Evolutionary conservation across 805 yeast species (phyloP), one percentile per base, ranked within the genome.

Genomic region (Yamadazyma paraphyllophila): DNA sequence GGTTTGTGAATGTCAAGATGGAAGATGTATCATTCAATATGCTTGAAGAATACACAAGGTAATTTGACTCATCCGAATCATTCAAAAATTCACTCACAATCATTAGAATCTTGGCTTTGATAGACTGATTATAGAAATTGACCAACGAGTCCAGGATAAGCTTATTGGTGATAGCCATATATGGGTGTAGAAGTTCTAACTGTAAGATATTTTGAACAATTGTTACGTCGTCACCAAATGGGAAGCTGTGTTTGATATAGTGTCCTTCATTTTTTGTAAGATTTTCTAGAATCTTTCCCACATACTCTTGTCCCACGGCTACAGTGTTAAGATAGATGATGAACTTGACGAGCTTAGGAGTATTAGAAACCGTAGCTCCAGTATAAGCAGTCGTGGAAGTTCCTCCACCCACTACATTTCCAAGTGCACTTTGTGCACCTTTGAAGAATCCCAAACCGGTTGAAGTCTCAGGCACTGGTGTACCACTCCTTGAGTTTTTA

Each of bases 311-410:
- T 17, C 86, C 82, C 36, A 83, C 66, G 9, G 84, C 80, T 4
- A 90, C 69, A 1, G 95, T 83, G 63, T 92, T 91, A 48, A 90
- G 67, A 47, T 84, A 78, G 1, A 87, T 67, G 34, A 89, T 66
- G 58, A 81, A 90, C 12, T 77, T 78, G 27, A 80, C 74, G 12
- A 87, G 61, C 46, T 78, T 74, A 3, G 74, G 66, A 39, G 66
- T 63, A 46, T 68, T 71, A 7, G 77, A 75, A n/a, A 60, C 41
- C 2, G 41, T 20, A 4, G 41, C n/a, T 9, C 27, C 16, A 41
- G 46, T 9, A 29, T 43, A 7, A 51, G 43, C 39, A 14, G 52
- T 44, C 2, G 61, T 36, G 3, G 71, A 51, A 1, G 61, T 6
- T 20, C 31, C 54, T 7, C 58, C 52, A 3, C 59, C 62, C 8